Evolutionary conservation across 352 stramenopile genomes (phyloP).

Genomic region (Phytophthora ohioensis): DNA sequence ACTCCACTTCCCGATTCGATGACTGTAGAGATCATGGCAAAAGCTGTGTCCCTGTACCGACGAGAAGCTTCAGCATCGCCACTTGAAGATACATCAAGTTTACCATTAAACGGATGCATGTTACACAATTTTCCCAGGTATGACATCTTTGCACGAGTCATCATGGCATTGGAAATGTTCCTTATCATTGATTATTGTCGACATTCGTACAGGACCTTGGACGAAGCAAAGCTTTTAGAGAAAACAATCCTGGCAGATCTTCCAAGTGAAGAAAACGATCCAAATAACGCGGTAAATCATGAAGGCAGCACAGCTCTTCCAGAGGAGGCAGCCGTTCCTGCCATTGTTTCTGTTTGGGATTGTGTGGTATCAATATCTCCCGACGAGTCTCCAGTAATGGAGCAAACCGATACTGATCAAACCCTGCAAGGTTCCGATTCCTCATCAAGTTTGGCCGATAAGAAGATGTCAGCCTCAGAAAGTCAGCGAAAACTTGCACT

Average conservation of each 20-base stretch:
- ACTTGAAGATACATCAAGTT: not conserved
- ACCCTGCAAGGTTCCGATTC: slow-evolving; percentile 27
- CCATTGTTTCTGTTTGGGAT: slow-evolving; percentile 30
- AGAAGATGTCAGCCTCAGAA: slow-evolving; percentile 22
- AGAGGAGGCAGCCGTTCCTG: slow-evolving; percentile 19
- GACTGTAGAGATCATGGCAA: slow-evolving; percentile 58
- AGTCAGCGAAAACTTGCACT: slow-evolving; percentile 29
- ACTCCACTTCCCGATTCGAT: slow-evolving; percentile 50
- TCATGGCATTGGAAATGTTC: not conserved
- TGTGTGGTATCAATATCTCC: slow-evolving; percentile 40
- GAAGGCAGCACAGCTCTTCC: slow-evolving; percentile 24
- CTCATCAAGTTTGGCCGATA: slow-evolving; percentile 17
- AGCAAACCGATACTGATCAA: slow-evolving; percentile 9
- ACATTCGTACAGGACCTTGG: slow-evolving; percentile 39
- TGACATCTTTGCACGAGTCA: not conserved
- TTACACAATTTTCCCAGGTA: slow-evolving; percentile 73
- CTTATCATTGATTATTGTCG: not conserved
- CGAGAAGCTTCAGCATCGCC: slow-evolving; percentile 14
- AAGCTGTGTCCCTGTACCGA: slow-evolving; percentile 38
- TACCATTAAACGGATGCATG: slow-evolving; percentile 39
- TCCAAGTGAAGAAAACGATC: slow-evolving; percentile 6
- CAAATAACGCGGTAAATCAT: slow-evolving; percentile 7
- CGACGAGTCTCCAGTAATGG: not conserved
- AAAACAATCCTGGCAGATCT: slow-evolving; percentile 35
- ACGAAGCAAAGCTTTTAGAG: slow-evolving; percentile 69